Evolutionary conservation across 495 filamentous ascomycete genomes (phyloP), one percentile per base, ranked within the genome.

Genomic region (Articulospora tetracladia): DNA sequence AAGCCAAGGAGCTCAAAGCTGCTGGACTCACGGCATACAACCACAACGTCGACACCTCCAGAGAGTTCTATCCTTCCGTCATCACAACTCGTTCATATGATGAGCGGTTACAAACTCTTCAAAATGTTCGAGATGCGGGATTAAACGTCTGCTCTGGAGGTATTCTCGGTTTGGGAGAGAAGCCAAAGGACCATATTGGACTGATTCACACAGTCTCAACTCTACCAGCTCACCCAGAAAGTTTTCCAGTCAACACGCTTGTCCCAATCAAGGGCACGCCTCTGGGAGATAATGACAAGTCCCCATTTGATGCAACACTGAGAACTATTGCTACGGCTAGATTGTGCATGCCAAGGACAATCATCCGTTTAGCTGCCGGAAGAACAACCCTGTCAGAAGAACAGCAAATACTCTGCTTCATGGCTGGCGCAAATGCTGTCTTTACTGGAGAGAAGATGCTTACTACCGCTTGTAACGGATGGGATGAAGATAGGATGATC

Each of bases 391-490:
- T 95, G 73, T 75, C 78, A 19, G 91, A 95, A 74, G 90, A 91
- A 71, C 85, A 93, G 75, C 91, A 95, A 73, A 82, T 88, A 22
- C 70, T 90, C 60, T 93, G 90, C 67, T 95, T 93, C 71, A 82
- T 86, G 79, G 89, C 91, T 0, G 91, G 91, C 25, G 91, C 91
- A 0, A 95, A 95, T 69, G 91, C 91, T 13, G 83, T 95, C 8
- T 95, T 95, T 70, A 95, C 91, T 0, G 91, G 91, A 20, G 91
- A 95, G 75, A 93, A 91, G 79, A 93, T 95, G 91, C 67, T 93
- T 76, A 95, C 91, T 19, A 93, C 91, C 0, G 87, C 88, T 57
- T 93, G 90, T 69, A 92, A 86, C 62, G 91, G 90, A 3, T 95
- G 89, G 88, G 90, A 92, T 62, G 89, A 92, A 73, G 91, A 95